Conservation (phyloP, 225 moss, liverwort and hornwort species). For the Bryum argenteum region DNA sequence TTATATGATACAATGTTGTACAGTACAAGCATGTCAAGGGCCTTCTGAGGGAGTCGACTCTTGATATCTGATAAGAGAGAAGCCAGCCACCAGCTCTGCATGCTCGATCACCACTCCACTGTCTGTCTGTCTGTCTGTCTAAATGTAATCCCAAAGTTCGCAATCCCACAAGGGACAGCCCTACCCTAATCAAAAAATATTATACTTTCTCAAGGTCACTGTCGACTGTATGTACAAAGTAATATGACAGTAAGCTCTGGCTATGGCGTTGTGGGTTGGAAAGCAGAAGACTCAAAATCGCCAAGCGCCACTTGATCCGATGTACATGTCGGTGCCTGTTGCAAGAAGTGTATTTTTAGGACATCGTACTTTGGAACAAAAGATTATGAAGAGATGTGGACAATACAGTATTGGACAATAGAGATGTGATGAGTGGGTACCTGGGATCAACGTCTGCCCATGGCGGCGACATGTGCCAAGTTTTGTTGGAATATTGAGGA, state of each 20-base stretch:
- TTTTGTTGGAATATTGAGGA: conserved; percentile 45
- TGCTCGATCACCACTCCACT: conserved; percentile 31
- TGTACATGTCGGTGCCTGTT: not conserved
- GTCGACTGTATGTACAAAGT: conserved; percentile 50
- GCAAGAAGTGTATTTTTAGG: not conserved
- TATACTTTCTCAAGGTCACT: conserved; percentile 13
- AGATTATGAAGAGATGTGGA: too few species aligned
- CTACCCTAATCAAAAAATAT: conserved; percentile 33
- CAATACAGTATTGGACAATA: too few species aligned
- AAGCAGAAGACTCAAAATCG: not conserved
- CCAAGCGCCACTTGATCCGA: not conserved
- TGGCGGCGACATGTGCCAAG: conserved; percentile 34
- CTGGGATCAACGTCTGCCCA: conserved; percentile 41
- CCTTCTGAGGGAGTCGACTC: conserved; percentile 11
- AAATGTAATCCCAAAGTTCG: conserved; percentile 18
- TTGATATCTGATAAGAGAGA: conserved; percentile 22
- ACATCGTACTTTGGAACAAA: too few species aligned
- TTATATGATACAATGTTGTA: not conserved
- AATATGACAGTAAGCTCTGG: conserved; percentile 22
- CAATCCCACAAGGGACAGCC: conserved; percentile 34
- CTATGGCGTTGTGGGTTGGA: not conserved
- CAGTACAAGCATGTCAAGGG: not conserved
- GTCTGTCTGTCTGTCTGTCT: not conserved
- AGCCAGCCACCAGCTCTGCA: conserved; percentile 30
- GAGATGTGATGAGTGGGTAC: not conserved